Evolutionary conservation across 2,329 filamentous ascomycete genomes (phyloP), one percentile per base, ranked within the genome.

Genomic region (Talaromyces rugulosus): DNA sequence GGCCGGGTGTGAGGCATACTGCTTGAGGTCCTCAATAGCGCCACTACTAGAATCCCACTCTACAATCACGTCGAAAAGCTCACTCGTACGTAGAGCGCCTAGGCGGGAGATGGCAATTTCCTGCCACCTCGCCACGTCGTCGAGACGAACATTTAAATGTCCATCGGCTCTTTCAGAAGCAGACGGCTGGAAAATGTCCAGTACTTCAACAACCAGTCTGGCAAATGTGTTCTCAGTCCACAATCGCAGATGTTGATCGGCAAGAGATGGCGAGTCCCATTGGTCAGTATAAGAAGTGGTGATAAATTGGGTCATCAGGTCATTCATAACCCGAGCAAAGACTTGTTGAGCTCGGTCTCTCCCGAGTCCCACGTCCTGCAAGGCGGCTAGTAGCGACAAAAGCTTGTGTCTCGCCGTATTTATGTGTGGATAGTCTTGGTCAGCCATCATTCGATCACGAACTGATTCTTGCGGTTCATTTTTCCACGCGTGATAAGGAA

Each of bases 51-150:
- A 74, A 62, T 85, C 82, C 84, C 85, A 87, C 59, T 82, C 80
- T 58, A 87, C 84, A 61, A 88, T 81, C 61, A 87, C 83, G 68
- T 87, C 83, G 62, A 88, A 88, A 0, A 88, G 74, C 61, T 85
- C 80, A 33, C 80, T 78, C 1, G 83, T 82, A 16, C 86, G 80
- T 18, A 83, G 77, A 47, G 81, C 79, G 1, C 85, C 86, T 2
- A 88, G 72, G 36, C 83, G 79, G 16, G 78, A 77, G 47, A 85
- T 75, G 5, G 81, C 85, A 66, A 84, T 83, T 31, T 83, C 80
- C 63, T 82, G 80, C 80, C 84, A 86, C 63, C 80, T 82, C 62
- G 81, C 75, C 31, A 84, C 72, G 62, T 85, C 77, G 7, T 66
- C 68, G 23, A 78, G 70, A 9, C 68, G 71, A 54, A 79, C 74